A percentile compares a stretch with the other conserved stretches of the same genome.
phyloP scores from a whole-genome alignment of 495 filamentous ascomycete species.

The Tuber magnatum region DNA sequence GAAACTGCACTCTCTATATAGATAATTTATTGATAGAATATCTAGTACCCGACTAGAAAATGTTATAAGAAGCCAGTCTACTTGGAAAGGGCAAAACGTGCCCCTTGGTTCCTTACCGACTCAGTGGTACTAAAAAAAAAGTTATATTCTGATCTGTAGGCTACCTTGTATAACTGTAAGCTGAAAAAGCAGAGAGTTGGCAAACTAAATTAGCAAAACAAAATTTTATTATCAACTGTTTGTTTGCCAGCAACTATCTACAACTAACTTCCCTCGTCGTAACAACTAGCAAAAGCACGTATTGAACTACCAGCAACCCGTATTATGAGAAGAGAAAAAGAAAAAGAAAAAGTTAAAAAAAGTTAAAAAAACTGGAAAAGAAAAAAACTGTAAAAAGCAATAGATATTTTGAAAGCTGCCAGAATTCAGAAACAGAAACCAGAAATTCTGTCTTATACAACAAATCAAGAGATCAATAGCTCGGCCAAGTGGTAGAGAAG shows the following conservation, averaged over 20 bases:
- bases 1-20: no score
- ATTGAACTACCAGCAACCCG: not conserved
- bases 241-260: not conserved
- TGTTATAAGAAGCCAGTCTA: no score
- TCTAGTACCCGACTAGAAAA: no score
- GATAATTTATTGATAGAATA: no score
- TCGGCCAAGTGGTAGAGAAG: not conserved
- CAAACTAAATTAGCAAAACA: not conserved
- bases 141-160: no score
- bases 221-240: not conserved
- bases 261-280: not conserved
- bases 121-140: no score
- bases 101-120: no score
- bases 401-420: not conserved
- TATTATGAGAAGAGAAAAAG: no score
- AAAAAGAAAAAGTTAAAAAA: no score
- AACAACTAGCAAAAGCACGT: not conserved
- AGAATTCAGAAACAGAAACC: not conserved
- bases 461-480: not conserved
- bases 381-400: not conserved
- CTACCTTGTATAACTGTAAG: not conserved
- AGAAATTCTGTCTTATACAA: not conserved
- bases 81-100: no score
- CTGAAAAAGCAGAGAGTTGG: no score
- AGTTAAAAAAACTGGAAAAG: not conserved